Evolutionary conservation across 352 stramenopile genomes (phyloP), one percentile per base, ranked within the genome.

Genomic region (Globisporangium carolinianum): DNA sequence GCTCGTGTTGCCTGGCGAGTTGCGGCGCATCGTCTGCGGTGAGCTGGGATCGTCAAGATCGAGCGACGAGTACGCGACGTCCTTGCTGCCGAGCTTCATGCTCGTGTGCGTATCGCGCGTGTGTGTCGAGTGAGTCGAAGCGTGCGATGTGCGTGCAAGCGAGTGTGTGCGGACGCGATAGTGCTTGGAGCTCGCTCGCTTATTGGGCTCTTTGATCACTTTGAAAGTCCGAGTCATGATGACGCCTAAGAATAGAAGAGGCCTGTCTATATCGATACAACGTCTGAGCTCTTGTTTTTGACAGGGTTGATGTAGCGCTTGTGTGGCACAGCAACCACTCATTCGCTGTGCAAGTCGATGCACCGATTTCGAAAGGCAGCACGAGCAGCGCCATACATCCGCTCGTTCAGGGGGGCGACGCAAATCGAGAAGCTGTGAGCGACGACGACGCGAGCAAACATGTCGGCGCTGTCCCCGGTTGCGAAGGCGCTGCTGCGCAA

Each of bases 391-490:
- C 43, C 51, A 48, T 58, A 54, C 58, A 58, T 51, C 52, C 10
- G 45, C 45, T 32, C 45, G 17, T 32, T 15, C 10, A 47, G 51
- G 53, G 58, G 24, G 51, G 37, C 53, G 46, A 18, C 7, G 15
- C 9, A 37, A 60, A 60, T 43, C 57, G 41, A 62, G 55, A 53
- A 41, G 37, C 47, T 63, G 43, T 41, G 57, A 51, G 35, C 15
- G 39, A 36, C 24, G 46, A 46, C n/a, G 46, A 18, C 5, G n/a
- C 47, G 24, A 51, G 47, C 47, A 15, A 68, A 18, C 56, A 92
- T 92, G 83, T 95, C 85, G 73, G 75, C 76, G 62, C 72, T 95
- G 61, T 90, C 83, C 67, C 79, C 85, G 50, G 79, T 91, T 54
- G 72, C 79, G 56, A 83, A 79, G 62, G 83, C 85, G 60, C 57